Evolutionary conservation across 805 yeast genomes (phyloP).

Genomic region (Candida nonsorbophila): DNA sequence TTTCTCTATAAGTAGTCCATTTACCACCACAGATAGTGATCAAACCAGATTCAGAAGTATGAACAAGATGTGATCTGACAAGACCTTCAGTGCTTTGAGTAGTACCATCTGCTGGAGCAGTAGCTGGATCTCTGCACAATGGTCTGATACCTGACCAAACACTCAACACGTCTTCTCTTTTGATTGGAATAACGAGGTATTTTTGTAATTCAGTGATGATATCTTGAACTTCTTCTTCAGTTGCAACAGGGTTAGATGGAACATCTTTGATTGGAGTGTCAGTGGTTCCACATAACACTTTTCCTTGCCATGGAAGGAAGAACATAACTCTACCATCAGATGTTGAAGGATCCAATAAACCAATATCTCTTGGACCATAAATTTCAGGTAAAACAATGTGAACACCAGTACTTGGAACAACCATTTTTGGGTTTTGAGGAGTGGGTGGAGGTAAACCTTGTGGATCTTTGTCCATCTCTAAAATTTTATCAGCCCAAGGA

Average conservation of each 20-base stretch:
- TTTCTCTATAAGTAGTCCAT: constrained; percentile 97
- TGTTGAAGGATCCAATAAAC: constrained; percentile 86
- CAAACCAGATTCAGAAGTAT: constrained; percentile 67
- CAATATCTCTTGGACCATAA: constrained; percentile 84
- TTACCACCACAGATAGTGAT: constrained; percentile 94
- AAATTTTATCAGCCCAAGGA: constrained; percentile 78
- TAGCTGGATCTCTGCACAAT: constrained; percentile 76
- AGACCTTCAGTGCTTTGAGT: constrained; percentile 70
- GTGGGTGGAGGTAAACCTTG: constrained; percentile 57
- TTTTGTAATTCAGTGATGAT: constrained; percentile 83
- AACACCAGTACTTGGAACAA: constrained; percentile 92
- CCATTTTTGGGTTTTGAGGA: constrained; percentile 62
- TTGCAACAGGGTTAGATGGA: constrained; percentile 75
- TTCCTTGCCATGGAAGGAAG: constrained; percentile 97
- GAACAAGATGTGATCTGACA: constrained; percentile 83
- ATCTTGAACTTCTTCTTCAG: constrained; percentile 84
- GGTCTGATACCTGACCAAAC: constrained; percentile 99
- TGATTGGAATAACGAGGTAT: constrained; percentile 82
- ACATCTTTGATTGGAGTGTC: constrained; percentile 76
- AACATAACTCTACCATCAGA: constrained; percentile 95
- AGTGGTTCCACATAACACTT: constrained; percentile 94
- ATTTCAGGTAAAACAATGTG: constrained; percentile 89
- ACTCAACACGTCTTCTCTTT: constrained; percentile 84
- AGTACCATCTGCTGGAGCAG: constrained; percentile 40
- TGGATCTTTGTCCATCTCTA: constrained; percentile 79